Base-by-base conservation (phyloP, 257 asterid genomes). In the Galeopsis tetrahit region DNA sequence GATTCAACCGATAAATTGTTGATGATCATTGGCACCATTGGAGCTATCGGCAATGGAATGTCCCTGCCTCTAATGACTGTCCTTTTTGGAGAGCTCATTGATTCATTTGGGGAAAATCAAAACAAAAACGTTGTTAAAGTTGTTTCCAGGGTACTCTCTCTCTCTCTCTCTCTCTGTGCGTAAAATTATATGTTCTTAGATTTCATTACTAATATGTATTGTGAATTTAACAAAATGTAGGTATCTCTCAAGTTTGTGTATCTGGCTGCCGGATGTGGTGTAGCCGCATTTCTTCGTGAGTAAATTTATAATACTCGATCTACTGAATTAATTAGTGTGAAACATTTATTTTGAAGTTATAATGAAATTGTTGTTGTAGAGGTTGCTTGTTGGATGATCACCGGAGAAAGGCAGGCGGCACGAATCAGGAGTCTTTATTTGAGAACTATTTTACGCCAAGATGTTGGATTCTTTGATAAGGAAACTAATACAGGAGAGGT, bases 321-420 rank as follows among this genome's bases (percentile, higher is more conserved):
- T 21, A 21, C 28, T 21, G 28, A 21, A 21, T 21, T 21, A 21
- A 21, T 21, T 21, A 21, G 1, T 21, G 28, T 21, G 1, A 21
- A 21, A 21, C 28, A 21, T 21, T 21, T 21, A 21, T 0, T 21
- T 21, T 21, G 28, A 21, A 21, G 28, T 21, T 21, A 21, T 21
- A 21, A 21, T 21, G 10, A 15, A 7, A 15, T 56, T 52, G 11
- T 15, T 52, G 17, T 17, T 28, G 63, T 67, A 93, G 98, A 93
- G 93, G 88, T 85, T 66, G 66, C 80, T 35, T 85, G 85, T 56
- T 93, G 98, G 97, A 86, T 82, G 83, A 74, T 93, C 78, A 88
- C 95, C 0, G 97, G 96, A n/a, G 97, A 88, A 71, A 84, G 96
- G 84, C 98, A 93, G 79, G 92, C 95, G 3, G 86, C 95, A 4